A percentile compares a stretch with the other conserved stretches of the same genome.
These are phyloP conservation scores for Rubia balearica DNA, from an alignment of 305 asterid genomes.

Conservation along the genomic window DNA sequence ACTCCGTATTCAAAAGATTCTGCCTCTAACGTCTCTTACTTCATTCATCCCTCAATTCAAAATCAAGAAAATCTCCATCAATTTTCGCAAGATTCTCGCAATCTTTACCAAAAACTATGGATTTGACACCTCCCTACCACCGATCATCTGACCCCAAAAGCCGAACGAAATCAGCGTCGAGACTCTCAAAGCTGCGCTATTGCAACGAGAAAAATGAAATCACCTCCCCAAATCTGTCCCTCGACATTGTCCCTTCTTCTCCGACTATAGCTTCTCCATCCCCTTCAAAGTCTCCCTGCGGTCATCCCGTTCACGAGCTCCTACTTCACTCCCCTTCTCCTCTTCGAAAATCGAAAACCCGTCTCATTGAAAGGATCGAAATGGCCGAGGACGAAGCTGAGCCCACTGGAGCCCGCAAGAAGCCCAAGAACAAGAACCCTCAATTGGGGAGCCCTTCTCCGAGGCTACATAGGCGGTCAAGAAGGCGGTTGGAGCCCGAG, in stretches of 20 bases:
- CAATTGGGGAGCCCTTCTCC: slow-evolving; percentile 41
- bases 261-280: slow-evolving; percentile 49
- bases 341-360: slow-evolving; percentile 42
- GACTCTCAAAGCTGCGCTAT: slow-evolving; percentile 59
- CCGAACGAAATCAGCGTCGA: slow-evolving; percentile 58
- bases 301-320: slow-evolving; percentile 52
- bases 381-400: slow-evolving; percentile 44
- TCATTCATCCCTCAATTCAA: slow-evolving; percentile 6
- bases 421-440: slow-evolving; percentile 38
- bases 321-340: slow-evolving; percentile 67
- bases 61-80: slow-evolving; percentile 8
- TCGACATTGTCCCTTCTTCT: slow-evolving; percentile 63
- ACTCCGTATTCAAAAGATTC: slow-evolving; percentile 5
- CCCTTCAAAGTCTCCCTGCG: slow-evolving; percentile 44
- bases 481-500: slow-evolving; percentile 63
- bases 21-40: slow-evolving; percentile 38
- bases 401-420: slow-evolving; percentile 32
- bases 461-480: slow-evolving; percentile 45
- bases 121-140: slow-evolving; percentile 40
- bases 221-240: slow-evolving; percentile 46
- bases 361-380: slow-evolving; percentile 40
- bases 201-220: slow-evolving; percentile 36
- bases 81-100: slow-evolving; percentile 17
- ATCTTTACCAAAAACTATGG: slow-evolving; percentile 31
- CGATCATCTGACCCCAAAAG: slow-evolving; percentile 35